These are phyloP conservation scores for Fusarium sp. DNA, from an alignment of 2,329 filamentous ascomycete genomes.

Conservation along the genomic window DNA sequence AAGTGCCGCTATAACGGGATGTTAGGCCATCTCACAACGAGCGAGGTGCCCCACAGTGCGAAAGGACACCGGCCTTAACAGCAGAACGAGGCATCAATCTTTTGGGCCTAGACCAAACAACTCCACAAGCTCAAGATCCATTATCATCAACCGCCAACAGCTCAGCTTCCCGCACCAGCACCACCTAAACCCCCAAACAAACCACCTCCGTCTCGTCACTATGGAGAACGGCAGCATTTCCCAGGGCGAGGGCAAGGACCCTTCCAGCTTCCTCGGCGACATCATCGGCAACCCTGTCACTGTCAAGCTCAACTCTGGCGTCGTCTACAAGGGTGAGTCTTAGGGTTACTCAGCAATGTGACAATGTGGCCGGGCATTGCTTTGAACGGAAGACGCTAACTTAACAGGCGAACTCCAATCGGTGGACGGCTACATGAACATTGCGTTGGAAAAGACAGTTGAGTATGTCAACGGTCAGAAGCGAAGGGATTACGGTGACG, in stretches of 20 bases:
- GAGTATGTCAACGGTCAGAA: slow-evolving; percentile 90
- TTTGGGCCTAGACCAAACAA: slow-evolving; percentile 15
- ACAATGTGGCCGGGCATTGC: neutral
- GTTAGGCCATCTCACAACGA: slow-evolving; percentile 35
- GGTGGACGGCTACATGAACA: slow-evolving; percentile 99
- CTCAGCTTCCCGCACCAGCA: slow-evolving; percentile 11
- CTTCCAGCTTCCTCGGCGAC: slow-evolving; percentile 90
- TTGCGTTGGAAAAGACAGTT: slow-evolving; percentile 94
- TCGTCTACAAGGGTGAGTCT: slow-evolving; percentile 89
- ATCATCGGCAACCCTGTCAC: slow-evolving; percentile 95
- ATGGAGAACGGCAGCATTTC: slow-evolving; percentile 81
- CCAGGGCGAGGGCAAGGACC: slow-evolving; percentile 85
- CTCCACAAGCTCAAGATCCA: slow-evolving; percentile 34
- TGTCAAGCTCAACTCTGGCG: slow-evolving; percentile 98
- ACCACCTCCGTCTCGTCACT: slow-evolving; percentile 28
- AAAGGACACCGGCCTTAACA: slow-evolving; percentile 41
- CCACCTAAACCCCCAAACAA: slow-evolving; percentile 11
- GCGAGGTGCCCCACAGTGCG: slow-evolving; percentile 42
- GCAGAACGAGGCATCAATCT: slow-evolving; percentile 42
- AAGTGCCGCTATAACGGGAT: slow-evolving; percentile 33
- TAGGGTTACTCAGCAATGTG: slow-evolving; percentile 1
- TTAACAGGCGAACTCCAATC: slow-evolving; percentile 88
- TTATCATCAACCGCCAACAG: slow-evolving; percentile 30
- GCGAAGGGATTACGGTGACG: slow-evolving; percentile 88
- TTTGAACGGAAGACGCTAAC: slow-evolving; percentile 11